These are phyloP conservation scores for Sclerotinia glacialis DNA, from an alignment of 2,329 filamentous ascomycete species.

Conservation along the genomic window DNA sequence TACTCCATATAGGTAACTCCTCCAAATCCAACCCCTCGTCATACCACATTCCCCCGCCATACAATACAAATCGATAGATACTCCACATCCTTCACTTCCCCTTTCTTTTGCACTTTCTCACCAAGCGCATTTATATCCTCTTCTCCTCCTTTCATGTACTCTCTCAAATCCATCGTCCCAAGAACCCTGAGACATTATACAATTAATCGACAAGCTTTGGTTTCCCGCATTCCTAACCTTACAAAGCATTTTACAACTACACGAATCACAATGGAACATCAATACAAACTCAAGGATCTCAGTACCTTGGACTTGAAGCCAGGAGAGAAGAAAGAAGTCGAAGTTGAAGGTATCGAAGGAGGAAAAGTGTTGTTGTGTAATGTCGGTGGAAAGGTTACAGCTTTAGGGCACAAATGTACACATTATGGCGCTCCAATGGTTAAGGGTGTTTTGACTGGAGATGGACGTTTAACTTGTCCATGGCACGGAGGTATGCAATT, in stretches of 20 bases:
- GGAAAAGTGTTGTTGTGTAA: slow-evolving; percentile 87
- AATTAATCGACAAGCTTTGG: slow-evolving; percentile 19
- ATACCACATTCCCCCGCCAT: neutral
- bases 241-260: slow-evolving; percentile 25
- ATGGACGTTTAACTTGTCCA: slow-evolving; percentile 84
- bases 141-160: slow-evolving; percentile 18
- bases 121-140: neutral
- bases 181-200: slow-evolving; percentile 16
- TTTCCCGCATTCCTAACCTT: slow-evolving; percentile 23
- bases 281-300: slow-evolving; percentile 74
- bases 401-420: slow-evolving; percentile 77
- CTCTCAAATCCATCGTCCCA: slow-evolving; percentile 3
- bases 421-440: slow-evolving; percentile 91
- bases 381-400: slow-evolving; percentile 70
- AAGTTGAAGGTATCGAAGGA: slow-evolving; percentile 83
- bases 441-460: slow-evolving; percentile 78
- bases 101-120: neutral
- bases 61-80: neutral
- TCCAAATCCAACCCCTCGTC: slow-evolving; percentile 14
- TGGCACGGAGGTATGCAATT: slow-evolving; percentile 80
- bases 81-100: neutral
- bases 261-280: slow-evolving; percentile 44
- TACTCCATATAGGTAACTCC: neutral
- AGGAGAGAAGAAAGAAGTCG: slow-evolving; percentile 81
- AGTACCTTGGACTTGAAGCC: slow-evolving; percentile 70